phyloP scores from a whole-genome alignment of 805 yeast species.

The Schwanniomyces vanrijiae region DNA sequence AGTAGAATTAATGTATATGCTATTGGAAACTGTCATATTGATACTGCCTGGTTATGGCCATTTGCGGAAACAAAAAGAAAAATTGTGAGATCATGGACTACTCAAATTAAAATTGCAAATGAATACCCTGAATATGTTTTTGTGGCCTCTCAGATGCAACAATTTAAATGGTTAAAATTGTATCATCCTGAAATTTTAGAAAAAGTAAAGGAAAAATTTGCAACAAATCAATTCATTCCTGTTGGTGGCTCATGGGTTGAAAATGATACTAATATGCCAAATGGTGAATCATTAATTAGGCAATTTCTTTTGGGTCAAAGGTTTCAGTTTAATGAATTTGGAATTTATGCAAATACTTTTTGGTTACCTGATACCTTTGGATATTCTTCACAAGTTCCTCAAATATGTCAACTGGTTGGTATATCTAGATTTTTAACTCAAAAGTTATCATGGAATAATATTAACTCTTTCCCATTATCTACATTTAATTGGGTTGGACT shows the following conservation, averaged over 20 bases:
- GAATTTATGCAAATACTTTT: conserved; percentile 68
- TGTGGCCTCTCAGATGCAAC: conserved; percentile 96
- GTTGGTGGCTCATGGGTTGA: conserved; percentile 99
- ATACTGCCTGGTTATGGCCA: conserved; percentile 99
- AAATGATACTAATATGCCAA: conserved; percentile 93
- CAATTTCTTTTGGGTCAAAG: conserved; percentile 91
- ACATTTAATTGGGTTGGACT: conserved; percentile 95
- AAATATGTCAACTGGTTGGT: conserved; percentile 83
- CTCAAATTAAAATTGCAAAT: conserved; percentile 82
- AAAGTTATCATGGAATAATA: conserved; percentile 94
- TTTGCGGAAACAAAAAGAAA: conserved; percentile 94
- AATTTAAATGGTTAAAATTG: conserved; percentile 84
- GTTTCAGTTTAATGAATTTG: conserved; percentile 78
- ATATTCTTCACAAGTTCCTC: conserved; percentile 93
- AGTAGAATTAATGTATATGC: conserved; percentile 65
- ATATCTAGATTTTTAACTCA: conserved; percentile 86
- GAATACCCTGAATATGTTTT: conserved; percentile 90
- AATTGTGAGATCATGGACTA: conserved; percentile 92
- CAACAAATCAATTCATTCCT: conserved; percentile 77
- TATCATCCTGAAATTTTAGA: conserved; percentile 83
- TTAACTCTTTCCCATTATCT: conserved; percentile 83
- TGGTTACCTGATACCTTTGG: conserved; percentile 99
- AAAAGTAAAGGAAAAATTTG: conserved; percentile 63
- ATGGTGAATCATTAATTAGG: conserved; percentile 85
- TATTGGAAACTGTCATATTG: conserved; percentile 94